phyloP scores from a whole-genome alignment of 257 asterid species.

The Solanum neorickii region DNA sequence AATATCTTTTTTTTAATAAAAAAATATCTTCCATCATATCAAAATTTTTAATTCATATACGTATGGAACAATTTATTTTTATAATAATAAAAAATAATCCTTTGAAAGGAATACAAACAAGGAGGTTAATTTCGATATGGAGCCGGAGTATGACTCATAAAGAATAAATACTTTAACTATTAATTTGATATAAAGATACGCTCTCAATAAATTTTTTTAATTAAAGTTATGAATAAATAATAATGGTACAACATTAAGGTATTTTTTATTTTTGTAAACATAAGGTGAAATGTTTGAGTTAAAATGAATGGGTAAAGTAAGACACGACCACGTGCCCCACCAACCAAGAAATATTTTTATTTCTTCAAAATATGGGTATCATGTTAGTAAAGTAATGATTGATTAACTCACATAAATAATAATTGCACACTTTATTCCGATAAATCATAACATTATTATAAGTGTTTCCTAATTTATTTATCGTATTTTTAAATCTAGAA shows the following conservation, averaged over 20 bases:
- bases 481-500: neutral
- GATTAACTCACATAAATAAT: neutral
- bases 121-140: neutral
- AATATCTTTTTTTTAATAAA: no score
- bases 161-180: neutral
- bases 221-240: neutral
- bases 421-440: neutral
- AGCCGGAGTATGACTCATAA: neutral
- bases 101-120: neutral
- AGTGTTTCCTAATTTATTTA: neutral
- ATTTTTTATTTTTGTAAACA: neutral
- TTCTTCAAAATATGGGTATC: neutral
- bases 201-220: neutral
- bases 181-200: fast-evolving
- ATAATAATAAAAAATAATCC: no score
- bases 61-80: neutral
- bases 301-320: neutral
- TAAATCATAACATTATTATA: neutral
- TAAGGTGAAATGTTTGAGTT: neutral
- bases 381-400: neutral
- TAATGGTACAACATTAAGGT: neutral
- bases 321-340: neutral
- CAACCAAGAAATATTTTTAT: neutral
- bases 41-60: no score
- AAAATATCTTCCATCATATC: neutral